phyloP scores from a whole-genome alignment of 164 flowering plant genomes.

The Vitis amurensis region DNA sequence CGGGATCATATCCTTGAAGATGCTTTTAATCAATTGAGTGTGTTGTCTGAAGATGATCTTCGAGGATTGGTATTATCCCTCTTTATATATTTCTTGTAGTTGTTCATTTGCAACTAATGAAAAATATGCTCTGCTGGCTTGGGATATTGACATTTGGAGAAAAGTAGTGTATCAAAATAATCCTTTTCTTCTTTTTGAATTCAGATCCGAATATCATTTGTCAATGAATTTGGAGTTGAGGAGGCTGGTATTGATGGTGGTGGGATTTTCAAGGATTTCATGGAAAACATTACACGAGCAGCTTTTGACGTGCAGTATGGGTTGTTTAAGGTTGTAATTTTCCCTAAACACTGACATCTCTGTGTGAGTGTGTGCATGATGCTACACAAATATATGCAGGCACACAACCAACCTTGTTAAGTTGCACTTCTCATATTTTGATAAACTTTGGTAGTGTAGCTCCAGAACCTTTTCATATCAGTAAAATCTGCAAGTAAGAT shows the following conservation, averaged over 20 bases:
- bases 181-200: background rate
- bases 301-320: slow-evolving; percentile 98
- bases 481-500: too few relatives aligned
- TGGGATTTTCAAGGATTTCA: slow-evolving; percentile 97
- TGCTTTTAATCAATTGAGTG: slow-evolving; percentile 83
- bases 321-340: slow-evolving; percentile 71
- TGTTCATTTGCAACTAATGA: background rate
- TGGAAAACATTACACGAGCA: slow-evolving; percentile 93
- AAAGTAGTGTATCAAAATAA: background rate
- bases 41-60: slow-evolving; percentile 83
- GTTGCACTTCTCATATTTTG: too few relatives aligned
- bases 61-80: slow-evolving; percentile 60
- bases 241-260: slow-evolving; percentile 99
- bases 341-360: too few relatives aligned
- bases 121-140: background rate
- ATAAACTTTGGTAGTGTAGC: too few relatives aligned
- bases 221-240: slow-evolving; percentile 97
- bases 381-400: too few relatives aligned
- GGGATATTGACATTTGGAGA: background rate
- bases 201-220: slow-evolving; percentile 90
- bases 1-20: slow-evolving; percentile 92
- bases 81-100: background rate
- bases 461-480: too few relatives aligned
- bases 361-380: too few relatives aligned
- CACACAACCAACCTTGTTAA: too few relatives aligned